Percentiles rank a stretch among this genome's conserved stretches.
Conservation (phyloP, 352 stramenopile genomes). For the Phytophthora foliorum region DNA sequence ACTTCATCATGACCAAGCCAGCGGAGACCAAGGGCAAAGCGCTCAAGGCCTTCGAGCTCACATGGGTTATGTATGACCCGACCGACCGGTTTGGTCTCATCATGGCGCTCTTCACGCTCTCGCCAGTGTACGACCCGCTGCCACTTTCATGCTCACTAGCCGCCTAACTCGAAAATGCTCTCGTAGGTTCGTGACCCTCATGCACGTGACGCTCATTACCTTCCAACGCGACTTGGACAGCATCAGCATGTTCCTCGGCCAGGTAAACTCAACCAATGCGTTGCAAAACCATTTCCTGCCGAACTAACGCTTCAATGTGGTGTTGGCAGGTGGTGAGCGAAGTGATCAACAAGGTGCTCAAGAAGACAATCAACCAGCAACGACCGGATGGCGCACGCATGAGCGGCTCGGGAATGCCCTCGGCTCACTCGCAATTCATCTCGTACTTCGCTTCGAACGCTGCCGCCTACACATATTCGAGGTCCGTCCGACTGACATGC, state of each 20-base stretch:
- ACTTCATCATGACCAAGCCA: slow-evolving; percentile 21
- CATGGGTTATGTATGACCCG: slow-evolving; percentile 83
- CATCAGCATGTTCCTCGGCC: slow-evolving; percentile 71
- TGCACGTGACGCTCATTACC: slow-evolving; percentile 81
- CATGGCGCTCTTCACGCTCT: slow-evolving; percentile 81
- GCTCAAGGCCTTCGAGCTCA: slow-evolving; percentile 73
- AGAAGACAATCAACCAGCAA: slow-evolving; percentile 75
- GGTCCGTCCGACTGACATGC: slow-evolving; percentile 35
- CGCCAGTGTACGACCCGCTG: slow-evolving; percentile 62
- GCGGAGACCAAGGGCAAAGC: slow-evolving; percentile 28
- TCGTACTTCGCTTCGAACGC: slow-evolving; percentile 80
- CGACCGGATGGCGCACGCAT: slow-evolving; percentile 67
- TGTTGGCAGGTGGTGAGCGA: slow-evolving; percentile 66
- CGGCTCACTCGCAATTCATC: slow-evolving; percentile 83
- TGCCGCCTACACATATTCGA: slow-evolving; percentile 69
- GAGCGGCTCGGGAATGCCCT: slow-evolving; percentile 78
- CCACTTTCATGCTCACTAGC: neutral
- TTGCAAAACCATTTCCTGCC: neutral
- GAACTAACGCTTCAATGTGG: neutral
- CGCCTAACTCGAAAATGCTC: neutral
- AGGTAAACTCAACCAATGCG: slow-evolving; percentile 43
- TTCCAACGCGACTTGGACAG: slow-evolving; percentile 85
- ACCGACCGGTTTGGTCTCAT: slow-evolving; percentile 74
- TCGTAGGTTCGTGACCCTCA: slow-evolving; percentile 85
- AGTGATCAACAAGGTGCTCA: slow-evolving; percentile 83